These are phyloP conservation scores for Dactylella cylindrospora DNA, from an alignment of 2,329 filamentous ascomycete genomes.

Conservation along the genomic window DNA sequence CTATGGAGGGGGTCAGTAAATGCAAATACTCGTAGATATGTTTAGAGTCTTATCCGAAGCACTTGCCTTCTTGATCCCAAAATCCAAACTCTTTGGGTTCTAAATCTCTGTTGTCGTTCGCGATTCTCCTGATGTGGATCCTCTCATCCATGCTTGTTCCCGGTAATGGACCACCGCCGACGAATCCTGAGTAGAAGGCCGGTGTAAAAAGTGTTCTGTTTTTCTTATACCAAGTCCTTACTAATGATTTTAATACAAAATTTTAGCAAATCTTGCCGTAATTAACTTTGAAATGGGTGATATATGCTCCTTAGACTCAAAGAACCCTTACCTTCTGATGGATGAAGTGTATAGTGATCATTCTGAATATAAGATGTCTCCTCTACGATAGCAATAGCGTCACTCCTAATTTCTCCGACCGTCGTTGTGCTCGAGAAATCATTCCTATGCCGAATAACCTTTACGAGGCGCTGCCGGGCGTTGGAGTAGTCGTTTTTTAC, in stretches of 20 bases:
- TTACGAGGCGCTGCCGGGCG: constrained; percentile 2
- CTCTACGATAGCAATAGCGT: constrained; percentile 6
- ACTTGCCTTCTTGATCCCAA: constrained; percentile 7
- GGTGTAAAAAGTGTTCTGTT: constrained; percentile 3
- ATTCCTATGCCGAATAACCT: not conserved
- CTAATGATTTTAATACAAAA: not conserved
- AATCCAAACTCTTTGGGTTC: constrained; percentile 3
- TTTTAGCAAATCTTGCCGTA: not conserved
- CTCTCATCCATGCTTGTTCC: not conserved
- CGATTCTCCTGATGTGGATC: not conserved
- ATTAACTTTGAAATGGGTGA: not conserved
- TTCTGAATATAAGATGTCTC: constrained; percentile 1
- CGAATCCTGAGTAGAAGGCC: not conserved
- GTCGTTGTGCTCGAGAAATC: not conserved
- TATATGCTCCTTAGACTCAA: not conserved
- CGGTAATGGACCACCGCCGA: not conserved
- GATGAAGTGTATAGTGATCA: not conserved
- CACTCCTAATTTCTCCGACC: not conserved
- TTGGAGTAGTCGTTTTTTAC: not conserved
- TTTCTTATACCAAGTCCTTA: constrained; percentile 1
- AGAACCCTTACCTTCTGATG: not conserved
- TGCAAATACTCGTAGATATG: not conserved
- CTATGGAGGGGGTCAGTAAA: not conserved
- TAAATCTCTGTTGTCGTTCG: not conserved
- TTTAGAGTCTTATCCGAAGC: not conserved